phyloP scores from a whole-genome alignment of 1,139 yeast species.

The Candida labiduridarum region DNA sequence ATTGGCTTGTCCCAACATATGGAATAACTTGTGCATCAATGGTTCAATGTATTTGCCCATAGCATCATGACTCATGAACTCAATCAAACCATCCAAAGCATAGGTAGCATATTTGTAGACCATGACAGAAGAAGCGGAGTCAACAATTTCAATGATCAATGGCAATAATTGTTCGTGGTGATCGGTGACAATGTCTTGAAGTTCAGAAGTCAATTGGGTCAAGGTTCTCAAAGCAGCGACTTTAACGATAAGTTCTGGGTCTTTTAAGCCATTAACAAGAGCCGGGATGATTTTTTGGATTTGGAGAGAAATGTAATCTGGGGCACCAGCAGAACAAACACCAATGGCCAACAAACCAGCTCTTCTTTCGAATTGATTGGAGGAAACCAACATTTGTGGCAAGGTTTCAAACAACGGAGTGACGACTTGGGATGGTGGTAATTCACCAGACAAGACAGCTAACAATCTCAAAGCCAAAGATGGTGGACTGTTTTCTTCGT shows the following conservation, averaged over 20 bases:
- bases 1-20: slow-evolving; percentile 71
- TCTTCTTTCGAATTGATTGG: slow-evolving; percentile 78
- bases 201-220: slow-evolving; percentile 75
- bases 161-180: slow-evolving; percentile 84
- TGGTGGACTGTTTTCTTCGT: slow-evolving; percentile 84
- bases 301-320: slow-evolving; percentile 83
- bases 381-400: slow-evolving; percentile 60
- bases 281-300: slow-evolving; percentile 73
- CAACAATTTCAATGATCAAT: slow-evolving; percentile 82
- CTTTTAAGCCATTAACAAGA: slow-evolving; percentile 76
- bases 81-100: slow-evolving; percentile 90
- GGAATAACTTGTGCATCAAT: slow-evolving; percentile 85
- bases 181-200: slow-evolving; percentile 82
- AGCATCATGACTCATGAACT: slow-evolving; percentile 87
- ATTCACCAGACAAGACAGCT: slow-evolving; percentile 74
- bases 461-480: slow-evolving; percentile 79
- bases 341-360: slow-evolving; percentile 85
- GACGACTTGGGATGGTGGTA: slow-evolving; percentile 93
- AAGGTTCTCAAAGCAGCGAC: slow-evolving; percentile 86
- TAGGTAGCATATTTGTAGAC: slow-evolving; percentile 89
- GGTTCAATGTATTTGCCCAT: slow-evolving; percentile 82
- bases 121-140: slow-evolving; percentile 78
- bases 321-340: slow-evolving; percentile 89
- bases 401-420: slow-evolving; percentile 74
- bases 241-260: slow-evolving; percentile 74